Conservation (phyloP, 2,329 filamentous ascomycete genomes). For the Scytalidium lignicola region DNA sequence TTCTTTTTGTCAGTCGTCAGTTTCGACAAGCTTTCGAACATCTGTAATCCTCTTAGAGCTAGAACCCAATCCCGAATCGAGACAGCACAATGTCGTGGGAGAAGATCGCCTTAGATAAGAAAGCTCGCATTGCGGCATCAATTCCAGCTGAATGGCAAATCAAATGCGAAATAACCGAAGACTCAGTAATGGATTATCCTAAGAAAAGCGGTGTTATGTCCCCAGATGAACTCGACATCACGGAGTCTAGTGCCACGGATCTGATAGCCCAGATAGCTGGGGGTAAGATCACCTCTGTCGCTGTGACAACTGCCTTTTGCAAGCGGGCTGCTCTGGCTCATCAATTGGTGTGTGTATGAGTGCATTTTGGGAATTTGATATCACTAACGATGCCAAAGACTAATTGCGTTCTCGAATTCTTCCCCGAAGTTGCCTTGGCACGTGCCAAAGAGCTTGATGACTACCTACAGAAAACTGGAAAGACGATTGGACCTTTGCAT, state of each 20-base stretch:
- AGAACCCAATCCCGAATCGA: too few relatives aligned
- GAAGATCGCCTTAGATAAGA: slow-evolving; percentile 15
- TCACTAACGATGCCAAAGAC: slow-evolving; percentile 5
- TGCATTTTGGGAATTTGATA: not conserved
- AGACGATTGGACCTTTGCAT: slow-evolving; percentile 42
- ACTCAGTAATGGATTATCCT: slow-evolving; percentile 18
- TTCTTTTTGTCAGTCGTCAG: too few relatives aligned
- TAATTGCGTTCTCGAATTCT: slow-evolving; percentile 38
- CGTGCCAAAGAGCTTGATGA: slow-evolving; percentile 39
- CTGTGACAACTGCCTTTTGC: slow-evolving; percentile 37
- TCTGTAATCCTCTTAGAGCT: too few relatives aligned
- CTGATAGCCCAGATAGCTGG: slow-evolving; percentile 35
- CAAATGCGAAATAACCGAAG: slow-evolving; percentile 9
- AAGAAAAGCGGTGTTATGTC: slow-evolving; percentile 32
- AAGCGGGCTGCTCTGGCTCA: slow-evolving; percentile 41
- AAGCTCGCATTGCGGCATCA: slow-evolving; percentile 12
- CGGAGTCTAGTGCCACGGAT: slow-evolving; percentile 37
- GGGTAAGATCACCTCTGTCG: slow-evolving; percentile 31
- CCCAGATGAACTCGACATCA: slow-evolving; percentile 39
- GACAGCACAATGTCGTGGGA: slow-evolving; percentile 15
- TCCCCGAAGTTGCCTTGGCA: slow-evolving; percentile 39
- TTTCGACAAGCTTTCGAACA: too few relatives aligned
- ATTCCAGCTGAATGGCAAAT: slow-evolving; percentile 21
- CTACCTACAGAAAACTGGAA: slow-evolving; percentile 29
- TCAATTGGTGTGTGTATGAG: slow-evolving; percentile 36